Evolutionary conservation across 805 yeast genomes (phyloP), one percentile per base, ranked within the genome.

Genomic region (Torulaspora gathmanii): DNA sequence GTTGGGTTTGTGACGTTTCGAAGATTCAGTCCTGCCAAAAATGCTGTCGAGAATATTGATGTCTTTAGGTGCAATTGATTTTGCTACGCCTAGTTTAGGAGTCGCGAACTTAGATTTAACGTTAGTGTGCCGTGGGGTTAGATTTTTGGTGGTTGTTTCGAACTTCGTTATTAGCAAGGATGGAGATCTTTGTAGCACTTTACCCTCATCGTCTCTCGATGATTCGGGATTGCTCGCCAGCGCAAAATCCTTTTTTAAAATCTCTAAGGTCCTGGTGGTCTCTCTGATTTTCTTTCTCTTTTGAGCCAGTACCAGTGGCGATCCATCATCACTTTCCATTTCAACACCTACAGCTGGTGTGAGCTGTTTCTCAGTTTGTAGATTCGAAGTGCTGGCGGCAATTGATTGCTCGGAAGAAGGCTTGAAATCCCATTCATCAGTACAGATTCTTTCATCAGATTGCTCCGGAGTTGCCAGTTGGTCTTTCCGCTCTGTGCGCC

Each of bases 1-100:
- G 15, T 42, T 44, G 12, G 28, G 33, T n/a, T 37, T 48, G 27
- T 40, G 36, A 26, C 27, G 38, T 4, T 28, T 12, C 10, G 48
- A 20, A 25, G 42, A 25, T 12, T 17, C 22, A 15, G 36, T 12
- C n/a, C 31, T 43, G 13, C 47, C 43, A 45, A 61, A 61, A 7
- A 62, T 60, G 12, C 58, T 50, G 30, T 61, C 62, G 25, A 62
- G 40, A 15, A 55, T 36, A 16, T 45, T 44, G 12, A 58, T 56
- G 48, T 62, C 63, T 25, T 50, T 50, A 13, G 50, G 44, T 8
- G 47, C 50, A 12, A 54, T 50, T 7, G 55, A 52, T 12, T 42
- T 50, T 6, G 44, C 48, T 6, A 47, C 40, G 28, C 40, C 48
- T 17, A 28, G 17, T 9, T 46, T 39, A 2, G 42, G 28, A 23